Conservation (phyloP, 1,284 basidiomycete species). For the Macrocybe sp. region DNA sequence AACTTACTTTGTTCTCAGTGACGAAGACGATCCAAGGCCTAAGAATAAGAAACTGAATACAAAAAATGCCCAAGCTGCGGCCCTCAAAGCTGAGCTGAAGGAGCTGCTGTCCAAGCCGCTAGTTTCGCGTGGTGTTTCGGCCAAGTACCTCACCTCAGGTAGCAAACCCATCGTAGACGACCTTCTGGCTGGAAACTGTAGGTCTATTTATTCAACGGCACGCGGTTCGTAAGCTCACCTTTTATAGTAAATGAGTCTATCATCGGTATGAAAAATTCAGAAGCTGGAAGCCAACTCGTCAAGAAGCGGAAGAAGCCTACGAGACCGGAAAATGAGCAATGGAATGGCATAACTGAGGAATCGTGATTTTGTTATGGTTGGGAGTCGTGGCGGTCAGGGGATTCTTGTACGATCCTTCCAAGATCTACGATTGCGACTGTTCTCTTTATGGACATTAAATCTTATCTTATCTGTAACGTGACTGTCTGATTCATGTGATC, state of each 20-base stretch:
- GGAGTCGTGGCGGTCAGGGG: background rate
- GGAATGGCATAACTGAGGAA: constrained; percentile 13
- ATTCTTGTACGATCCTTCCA: too few relatives aligned
- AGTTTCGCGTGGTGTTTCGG: constrained; percentile 78
- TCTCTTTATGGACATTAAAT: background rate
- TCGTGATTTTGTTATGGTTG: background rate
- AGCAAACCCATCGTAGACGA: constrained; percentile 77
- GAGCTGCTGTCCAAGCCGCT: constrained; percentile 75
- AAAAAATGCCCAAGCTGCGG: constrained; percentile 45
- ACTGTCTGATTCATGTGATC: background rate
- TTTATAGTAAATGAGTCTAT: constrained; percentile 45
- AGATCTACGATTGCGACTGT: too few relatives aligned
- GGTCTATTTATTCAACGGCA: constrained; percentile 24
- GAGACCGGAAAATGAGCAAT: constrained; percentile 17
- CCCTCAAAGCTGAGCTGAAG: constrained; percentile 72
- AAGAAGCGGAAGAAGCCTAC: constrained; percentile 18
- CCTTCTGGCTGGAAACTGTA: constrained; percentile 69
- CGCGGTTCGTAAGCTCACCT: background rate
- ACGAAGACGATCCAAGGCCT: constrained; percentile 38
- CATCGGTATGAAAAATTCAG: constrained; percentile 45
- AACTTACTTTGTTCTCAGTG: constrained; percentile 17
- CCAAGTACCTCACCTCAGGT: constrained; percentile 86
- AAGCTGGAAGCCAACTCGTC: constrained; percentile 41
- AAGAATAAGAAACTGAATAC: constrained; percentile 46
- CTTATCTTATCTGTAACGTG: background rate